Evolutionary conservation across 73 alveolate species (phyloP).

Genomic region (Symbiodinium natans): DNA sequence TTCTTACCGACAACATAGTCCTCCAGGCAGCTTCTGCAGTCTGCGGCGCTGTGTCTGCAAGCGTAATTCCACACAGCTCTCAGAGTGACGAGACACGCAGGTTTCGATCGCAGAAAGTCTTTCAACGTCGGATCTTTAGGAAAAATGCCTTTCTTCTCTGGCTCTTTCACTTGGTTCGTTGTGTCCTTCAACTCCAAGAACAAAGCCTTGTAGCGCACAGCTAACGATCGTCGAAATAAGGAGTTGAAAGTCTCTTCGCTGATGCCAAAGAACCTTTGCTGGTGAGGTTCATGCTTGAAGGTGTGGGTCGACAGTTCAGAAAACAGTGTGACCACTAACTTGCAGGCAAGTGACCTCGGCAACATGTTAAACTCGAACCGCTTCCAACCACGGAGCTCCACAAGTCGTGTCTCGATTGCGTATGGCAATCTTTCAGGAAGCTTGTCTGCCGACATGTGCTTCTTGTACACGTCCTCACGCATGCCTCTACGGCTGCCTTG

Average conservation of each 20-base stretch:
- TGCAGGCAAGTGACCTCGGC: not conserved
- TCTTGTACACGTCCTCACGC: not conserved
- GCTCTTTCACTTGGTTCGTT: not conserved
- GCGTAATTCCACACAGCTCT: not conserved
- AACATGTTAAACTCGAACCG: not conserved
- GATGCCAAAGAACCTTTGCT: not conserved
- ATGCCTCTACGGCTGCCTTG: not conserved
- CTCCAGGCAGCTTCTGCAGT: not conserved
- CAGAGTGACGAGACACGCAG: not conserved
- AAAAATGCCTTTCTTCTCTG: not conserved
- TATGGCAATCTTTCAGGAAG: not conserved
- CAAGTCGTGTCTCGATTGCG: not conserved
- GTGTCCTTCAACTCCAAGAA: not conserved
- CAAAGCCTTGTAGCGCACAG: not conserved
- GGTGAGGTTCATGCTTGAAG: too few species aligned
- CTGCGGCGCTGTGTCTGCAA: not conserved
- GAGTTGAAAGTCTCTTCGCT: not conserved
- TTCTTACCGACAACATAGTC: not conserved
- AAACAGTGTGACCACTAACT: too few species aligned
- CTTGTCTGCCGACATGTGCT: not conserved
- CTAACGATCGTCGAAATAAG: not conserved
- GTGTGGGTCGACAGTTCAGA: not conserved
- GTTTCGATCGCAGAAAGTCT: not conserved
- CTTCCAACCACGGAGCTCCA: not conserved
- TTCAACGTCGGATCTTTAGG: not conserved